Percentiles rank a stretch among this genome's conserved stretches.
phyloP scores from a whole-genome alignment of 305 asterid species.

The Ilex paraguariensis region DNA sequence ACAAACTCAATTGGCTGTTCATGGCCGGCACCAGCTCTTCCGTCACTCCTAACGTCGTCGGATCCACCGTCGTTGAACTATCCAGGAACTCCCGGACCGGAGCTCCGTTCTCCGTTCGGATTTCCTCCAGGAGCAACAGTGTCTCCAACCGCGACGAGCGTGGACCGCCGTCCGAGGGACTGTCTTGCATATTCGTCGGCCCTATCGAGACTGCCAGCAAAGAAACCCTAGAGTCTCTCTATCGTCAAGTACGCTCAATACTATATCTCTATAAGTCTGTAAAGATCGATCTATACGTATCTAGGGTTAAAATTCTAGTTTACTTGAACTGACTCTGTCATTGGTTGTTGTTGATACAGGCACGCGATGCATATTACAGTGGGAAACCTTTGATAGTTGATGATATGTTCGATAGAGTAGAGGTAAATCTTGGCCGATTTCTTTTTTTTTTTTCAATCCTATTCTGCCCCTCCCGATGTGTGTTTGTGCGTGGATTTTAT shows the following conservation, averaged over 20 bases:
- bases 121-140: conserved; percentile 43
- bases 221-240: conserved; percentile 88
- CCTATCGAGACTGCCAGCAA: conserved; percentile 89
- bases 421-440: conserved; percentile 39
- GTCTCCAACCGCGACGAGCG: conserved; percentile 32
- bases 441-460: conserved; percentile 1
- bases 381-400: conserved; percentile 85
- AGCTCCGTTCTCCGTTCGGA: conserved; percentile 41
- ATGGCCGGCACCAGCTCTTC: conserved; percentile 81
- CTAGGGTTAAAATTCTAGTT: not conserved
- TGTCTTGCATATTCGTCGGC: conserved; percentile 88
- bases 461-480: too few relatives aligned
- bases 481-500: too few relatives aligned
- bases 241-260: conserved; percentile 47
- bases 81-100: conserved; percentile 39
- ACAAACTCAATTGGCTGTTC: conserved; percentile 9
- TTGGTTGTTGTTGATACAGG: conserved; percentile 29
- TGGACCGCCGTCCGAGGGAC: conserved; percentile 48
- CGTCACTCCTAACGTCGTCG: conserved; percentile 43
- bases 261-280: not conserved
- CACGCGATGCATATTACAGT: conserved; percentile 78
- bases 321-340: not conserved
- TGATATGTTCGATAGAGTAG: conserved; percentile 95
- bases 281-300: not conserved
- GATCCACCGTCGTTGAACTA: conserved; percentile 43